Percentiles rank a stretch among this genome's conserved stretches.
These are phyloP conservation scores for Pseudogymnoascus sp. DNA, from an alignment of 2,329 filamentous ascomycete genomes.

Conservation along the genomic window DNA sequence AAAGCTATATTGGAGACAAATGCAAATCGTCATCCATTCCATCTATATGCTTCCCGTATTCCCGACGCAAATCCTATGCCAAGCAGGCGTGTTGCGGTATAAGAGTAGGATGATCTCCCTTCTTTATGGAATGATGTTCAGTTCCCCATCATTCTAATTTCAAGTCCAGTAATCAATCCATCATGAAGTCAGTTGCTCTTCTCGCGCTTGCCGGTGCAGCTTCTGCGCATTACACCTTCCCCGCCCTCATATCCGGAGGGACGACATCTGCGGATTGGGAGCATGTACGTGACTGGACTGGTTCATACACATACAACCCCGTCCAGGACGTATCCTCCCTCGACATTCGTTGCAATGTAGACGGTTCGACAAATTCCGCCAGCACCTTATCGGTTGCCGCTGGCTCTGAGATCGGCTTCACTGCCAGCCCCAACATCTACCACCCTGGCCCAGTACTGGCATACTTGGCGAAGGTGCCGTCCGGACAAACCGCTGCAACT, in stretches of 20 bases:
- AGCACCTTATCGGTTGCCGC: conserved; percentile 21
- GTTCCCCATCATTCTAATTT: not conserved
- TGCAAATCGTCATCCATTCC: not conserved
- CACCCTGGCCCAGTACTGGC: conserved; percentile 23
- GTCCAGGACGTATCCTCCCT: conserved; percentile 28
- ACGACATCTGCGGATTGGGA: conserved; percentile 19
- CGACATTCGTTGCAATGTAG: conserved; percentile 34
- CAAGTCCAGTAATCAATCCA: not conserved
- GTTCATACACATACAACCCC: conserved; percentile 20
- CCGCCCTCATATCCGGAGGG: conserved; percentile 15
- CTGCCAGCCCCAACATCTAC: conserved; percentile 22
- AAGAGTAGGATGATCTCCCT: not conserved
- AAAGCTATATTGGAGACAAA: not conserved
- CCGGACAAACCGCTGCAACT: not conserved
- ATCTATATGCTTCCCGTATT: not conserved
- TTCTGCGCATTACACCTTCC: conserved; percentile 21
- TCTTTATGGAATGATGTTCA: not conserved
- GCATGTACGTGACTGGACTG: conserved; percentile 23
- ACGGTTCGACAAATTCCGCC: conserved; percentile 23
- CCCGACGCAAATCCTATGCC: not conserved
- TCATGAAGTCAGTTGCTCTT: conserved; percentile 10
- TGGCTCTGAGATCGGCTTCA: conserved; percentile 19
- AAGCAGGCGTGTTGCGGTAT: not conserved
- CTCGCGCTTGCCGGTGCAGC: conserved; percentile 17
- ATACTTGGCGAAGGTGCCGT: conserved; percentile 13